Evolutionary conservation across 2,329 filamentous ascomycete species (phyloP).

Genomic region (Penicillium capsulatum): DNA sequence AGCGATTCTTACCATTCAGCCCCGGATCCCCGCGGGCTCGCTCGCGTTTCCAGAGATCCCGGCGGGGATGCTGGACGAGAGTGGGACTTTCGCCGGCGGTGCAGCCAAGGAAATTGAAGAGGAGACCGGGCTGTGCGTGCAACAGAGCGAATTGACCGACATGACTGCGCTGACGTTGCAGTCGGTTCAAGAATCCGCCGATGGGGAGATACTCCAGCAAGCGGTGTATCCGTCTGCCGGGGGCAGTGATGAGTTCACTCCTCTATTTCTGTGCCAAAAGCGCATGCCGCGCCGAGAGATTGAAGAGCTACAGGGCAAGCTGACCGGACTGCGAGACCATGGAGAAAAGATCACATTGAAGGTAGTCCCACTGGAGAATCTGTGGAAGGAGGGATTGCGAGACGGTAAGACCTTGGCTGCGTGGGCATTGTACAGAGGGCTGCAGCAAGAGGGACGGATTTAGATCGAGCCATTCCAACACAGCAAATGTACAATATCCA

Average conservation of each 20-base stretch:
- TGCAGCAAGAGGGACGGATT: slow-evolving; percentile 47
- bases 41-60: slow-evolving; percentile 55
- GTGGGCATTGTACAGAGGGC: slow-evolving; percentile 52
- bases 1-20: slow-evolving; percentile 54
- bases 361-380: slow-evolving; percentile 47
- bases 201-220: slow-evolving; percentile 42
- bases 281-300: slow-evolving; percentile 47
- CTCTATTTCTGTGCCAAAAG: slow-evolving; percentile 55
- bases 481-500: too few species aligned
- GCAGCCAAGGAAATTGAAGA: slow-evolving; percentile 57
- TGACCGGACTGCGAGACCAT: slow-evolving; percentile 53
- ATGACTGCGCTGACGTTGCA: slow-evolving; percentile 50
- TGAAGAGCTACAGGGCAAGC: slow-evolving; percentile 48
- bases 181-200: slow-evolving; percentile 11
- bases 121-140: slow-evolving; percentile 53
- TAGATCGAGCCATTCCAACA: slow-evolving; percentile 9
- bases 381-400: slow-evolving; percentile 53
- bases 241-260: slow-evolving; percentile 57
- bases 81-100: slow-evolving; percentile 50
- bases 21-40: slow-evolving; percentile 54
- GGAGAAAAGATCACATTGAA: slow-evolving; percentile 59
- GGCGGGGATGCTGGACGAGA: slow-evolving; percentile 58
- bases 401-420: slow-evolving; percentile 56
- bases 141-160: slow-evolving; percentile 49
- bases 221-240: slow-evolving; percentile 54